Base-by-base conservation (phyloP, 2,329 filamentous ascomycete species). In the Penicillium corylophilum region DNA sequence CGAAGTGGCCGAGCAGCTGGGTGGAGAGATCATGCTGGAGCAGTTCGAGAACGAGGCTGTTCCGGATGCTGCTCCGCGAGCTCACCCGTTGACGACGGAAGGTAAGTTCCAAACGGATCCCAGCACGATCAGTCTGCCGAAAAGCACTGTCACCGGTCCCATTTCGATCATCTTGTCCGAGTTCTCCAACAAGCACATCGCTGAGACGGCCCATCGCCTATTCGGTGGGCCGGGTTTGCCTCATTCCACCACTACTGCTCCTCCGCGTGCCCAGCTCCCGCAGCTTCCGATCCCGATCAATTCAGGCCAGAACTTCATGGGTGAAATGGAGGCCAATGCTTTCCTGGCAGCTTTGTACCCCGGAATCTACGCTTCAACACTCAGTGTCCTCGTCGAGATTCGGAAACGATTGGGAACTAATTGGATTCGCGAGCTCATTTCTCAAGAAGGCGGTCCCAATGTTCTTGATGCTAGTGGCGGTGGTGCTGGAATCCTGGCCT, bases 171-270 rank as follows among this genome's bases (percentile, higher is more conserved):
- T 96, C 2, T 77, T 97, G 2, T 78, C 79, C 13, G 77, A 86
- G 49, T 82, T 84, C 48, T 82, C 90, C 51, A 82, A 85, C 39
- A 87, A 85, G 50, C 94, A 99, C 66, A 77, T 97, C 28, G 79
- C 80, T 29, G 81, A 87, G 50, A 81, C 87, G 1, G 89, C 92
- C 0, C 83, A 89, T 59, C 81, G 79, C 39, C 79, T 83, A 1
- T 93, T 96, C 67, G 93, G 92, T 39, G 93, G 93, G 0, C 73
- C 73, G 3, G 83, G 85, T 0, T 76, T 97, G 15, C 92, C 92
- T 3, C 80, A 87, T 65, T 95, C 90, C 1, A 85, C 88, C 1
- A 81, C 85, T 1, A 92, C 88, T 2, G 86, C 88, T 0, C 73
- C 75, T 28, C 75, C 78, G 2, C 69, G 61, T n/a, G 66, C 69